Conservation (phyloP, 441 rosid species). For the Pelargonium hybrid region DNA sequence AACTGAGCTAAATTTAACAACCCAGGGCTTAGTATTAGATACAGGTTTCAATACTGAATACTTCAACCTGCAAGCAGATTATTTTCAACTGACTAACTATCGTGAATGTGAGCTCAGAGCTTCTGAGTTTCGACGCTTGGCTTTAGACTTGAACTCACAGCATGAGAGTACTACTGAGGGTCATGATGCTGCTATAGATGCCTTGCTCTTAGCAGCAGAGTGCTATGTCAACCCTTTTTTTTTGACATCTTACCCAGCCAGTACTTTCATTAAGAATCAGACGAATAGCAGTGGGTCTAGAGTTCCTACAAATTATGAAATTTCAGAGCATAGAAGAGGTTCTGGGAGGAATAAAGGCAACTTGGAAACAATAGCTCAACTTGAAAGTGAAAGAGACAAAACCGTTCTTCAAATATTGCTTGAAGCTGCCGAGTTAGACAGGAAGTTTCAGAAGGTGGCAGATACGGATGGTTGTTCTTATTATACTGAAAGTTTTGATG, state of each 20-base stretch:
- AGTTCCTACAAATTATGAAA: constrained; percentile 24
- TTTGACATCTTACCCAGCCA: constrained; percentile 39
- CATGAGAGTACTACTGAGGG: constrained; percentile 46
- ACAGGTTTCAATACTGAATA: constrained; percentile 43
- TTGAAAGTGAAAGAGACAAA: constrained; percentile 68
- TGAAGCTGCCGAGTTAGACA: constrained; percentile 67
- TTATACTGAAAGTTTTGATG: constrained; percentile 36
- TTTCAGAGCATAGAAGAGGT: constrained; percentile 25
- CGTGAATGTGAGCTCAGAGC: constrained; percentile 71
- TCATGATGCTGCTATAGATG: constrained; percentile 79
- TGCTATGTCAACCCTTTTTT: constrained; percentile 82
- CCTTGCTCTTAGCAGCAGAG: constrained; percentile 82
- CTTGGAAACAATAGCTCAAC: constrained; percentile 40
- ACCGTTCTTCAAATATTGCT: constrained; percentile 59
- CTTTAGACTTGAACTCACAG: constrained; percentile 54
- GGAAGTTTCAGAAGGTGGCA: constrained; percentile 34
- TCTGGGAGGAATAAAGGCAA: constrained; percentile 26
- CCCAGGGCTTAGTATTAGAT: constrained; percentile 41
- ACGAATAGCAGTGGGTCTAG: constrained; percentile 19
- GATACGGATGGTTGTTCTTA: constrained; percentile 19
- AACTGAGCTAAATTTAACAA: constrained; percentile 25
- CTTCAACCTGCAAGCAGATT: constrained; percentile 62
- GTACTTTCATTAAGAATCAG: constrained; percentile 23
- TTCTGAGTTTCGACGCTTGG: constrained; percentile 68
- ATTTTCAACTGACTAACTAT: constrained; percentile 48